Conservation (phyloP, 148 eudicot species). For the Fagopyrum tataricum region DNA sequence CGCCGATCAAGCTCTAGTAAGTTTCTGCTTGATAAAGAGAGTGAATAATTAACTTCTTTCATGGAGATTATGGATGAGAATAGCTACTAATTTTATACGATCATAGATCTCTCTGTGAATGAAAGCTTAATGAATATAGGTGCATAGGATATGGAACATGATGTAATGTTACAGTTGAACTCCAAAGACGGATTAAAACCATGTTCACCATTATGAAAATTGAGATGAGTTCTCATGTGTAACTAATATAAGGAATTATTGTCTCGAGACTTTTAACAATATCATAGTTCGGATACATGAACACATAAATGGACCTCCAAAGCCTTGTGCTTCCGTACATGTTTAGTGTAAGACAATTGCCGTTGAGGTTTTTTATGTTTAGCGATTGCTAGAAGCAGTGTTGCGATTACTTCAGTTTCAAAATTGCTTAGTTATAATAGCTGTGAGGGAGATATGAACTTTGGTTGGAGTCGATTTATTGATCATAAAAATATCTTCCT, state of each 20-base stretch:
- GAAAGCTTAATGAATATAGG: no score
- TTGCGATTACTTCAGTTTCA: neutral
- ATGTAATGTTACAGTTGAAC: neutral
- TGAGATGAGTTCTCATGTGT: neutral
- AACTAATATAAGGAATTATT: no score
- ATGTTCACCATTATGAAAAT: neutral
- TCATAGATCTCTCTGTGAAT: neutral
- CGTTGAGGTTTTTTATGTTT: neutral
- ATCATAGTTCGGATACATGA: neutral
- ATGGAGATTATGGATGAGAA: neutral
- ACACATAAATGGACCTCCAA: neutral
- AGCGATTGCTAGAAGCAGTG: neutral
- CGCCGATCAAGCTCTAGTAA: constrained; percentile 68
- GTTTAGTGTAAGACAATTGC: neutral
- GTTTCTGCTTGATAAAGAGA: constrained; percentile 18
- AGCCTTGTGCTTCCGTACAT: neutral
- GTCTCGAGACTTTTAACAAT: neutral
- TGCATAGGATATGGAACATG: neutral
- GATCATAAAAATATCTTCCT: neutral
- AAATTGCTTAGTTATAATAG: neutral
- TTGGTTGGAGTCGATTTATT: neutral
- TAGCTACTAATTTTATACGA: neutral
- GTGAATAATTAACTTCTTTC: neutral
- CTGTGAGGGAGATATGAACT: neutral
- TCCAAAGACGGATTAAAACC: neutral